These are phyloP conservation scores for Stropharia rugosoannulata DNA, from an alignment of 768 basidiomycete genomes.

Conservation along the genomic window DNA sequence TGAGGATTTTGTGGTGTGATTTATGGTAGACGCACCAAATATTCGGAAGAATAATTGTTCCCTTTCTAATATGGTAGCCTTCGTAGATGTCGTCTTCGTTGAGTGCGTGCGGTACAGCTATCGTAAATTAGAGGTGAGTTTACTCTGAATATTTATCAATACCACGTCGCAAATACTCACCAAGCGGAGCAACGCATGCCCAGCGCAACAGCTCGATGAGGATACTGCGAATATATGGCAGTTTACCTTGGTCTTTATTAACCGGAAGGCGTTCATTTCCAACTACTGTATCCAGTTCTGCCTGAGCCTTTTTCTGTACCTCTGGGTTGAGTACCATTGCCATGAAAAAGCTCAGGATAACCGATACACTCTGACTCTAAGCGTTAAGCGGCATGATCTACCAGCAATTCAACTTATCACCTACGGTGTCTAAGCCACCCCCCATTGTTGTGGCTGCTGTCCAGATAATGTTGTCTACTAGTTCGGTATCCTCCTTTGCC, in stretches of 20 bases:
- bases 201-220: conserved; percentile 20
- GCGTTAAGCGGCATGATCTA: too few relatives aligned
- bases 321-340: conserved; percentile 7
- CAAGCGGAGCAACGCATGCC: conserved; percentile 5
- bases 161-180: background rate
- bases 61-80: conserved; percentile 14
- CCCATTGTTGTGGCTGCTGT: too few relatives aligned
- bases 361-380: too few relatives aligned
- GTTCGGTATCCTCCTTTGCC: too few relatives aligned
- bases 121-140: conserved; percentile 26
- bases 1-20: too few relatives aligned
- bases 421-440: too few relatives aligned
- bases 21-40: conserved; percentile 8
- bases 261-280: conserved; percentile 19
- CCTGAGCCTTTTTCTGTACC: conserved; percentile 17
- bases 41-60: conserved; percentile 13
- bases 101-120: conserved; percentile 22
- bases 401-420: too few relatives aligned
- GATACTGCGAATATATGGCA: conserved; percentile 21
- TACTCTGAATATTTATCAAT: conserved; percentile 12
- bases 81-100: conserved; percentile 16
- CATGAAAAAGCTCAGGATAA: too few relatives aligned
- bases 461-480: too few relatives aligned
- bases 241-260: conserved; percentile 10
- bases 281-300: conserved; percentile 25